Evolutionary conservation across 768 basidiomycete species (phyloP), one percentile per base, ranked within the genome.

Genomic region (Suillus tomentosus): DNA sequence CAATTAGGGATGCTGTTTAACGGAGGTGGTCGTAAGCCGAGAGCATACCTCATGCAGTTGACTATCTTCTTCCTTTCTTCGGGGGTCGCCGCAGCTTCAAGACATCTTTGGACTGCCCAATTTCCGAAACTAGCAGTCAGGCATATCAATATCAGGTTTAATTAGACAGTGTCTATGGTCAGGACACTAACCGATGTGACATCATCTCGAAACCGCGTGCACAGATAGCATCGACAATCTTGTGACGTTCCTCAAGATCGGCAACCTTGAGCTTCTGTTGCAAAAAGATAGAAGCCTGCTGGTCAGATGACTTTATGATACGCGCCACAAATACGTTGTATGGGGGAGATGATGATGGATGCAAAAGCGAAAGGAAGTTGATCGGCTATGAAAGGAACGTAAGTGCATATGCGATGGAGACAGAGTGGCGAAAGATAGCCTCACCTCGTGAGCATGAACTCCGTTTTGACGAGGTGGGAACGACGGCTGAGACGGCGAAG

Each of bases 211-310:
- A 92, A 1, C 93, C 92, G 14, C 88, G 84, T 47, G 86, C 82
- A 65, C 91, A 92, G 63, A 94, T 94, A 55, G 93, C 93, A 70
- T 94, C 91, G 17, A 95, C 88, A 53, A 95, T 94, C 75, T 92
- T 93, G 6, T 83, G 84, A 2, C 93, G 82, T 72, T 94, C 92
- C 59, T 87, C 85, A 22, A 81, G 67, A 68, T 93, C 90, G 4
- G 93, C 92, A 19, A 93, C 91, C 74, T 95, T 95, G 70, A 95
- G 83, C 71, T 95, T 95, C 72, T 95, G 93, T 72, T 94, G 92
- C 47, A 95, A 80, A 71, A 95, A 95, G 61, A 94, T 94, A 15
- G 91, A 93, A 14, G 93, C 93, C 70, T 95, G 93, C 72, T 95
- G 93, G 71, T 95, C 93, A 5, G 92, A 93, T 2, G 88, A 90